phyloP scores from a whole-genome alignment of 805 yeast species.

The Candida khao-thaluensis region DNA sequence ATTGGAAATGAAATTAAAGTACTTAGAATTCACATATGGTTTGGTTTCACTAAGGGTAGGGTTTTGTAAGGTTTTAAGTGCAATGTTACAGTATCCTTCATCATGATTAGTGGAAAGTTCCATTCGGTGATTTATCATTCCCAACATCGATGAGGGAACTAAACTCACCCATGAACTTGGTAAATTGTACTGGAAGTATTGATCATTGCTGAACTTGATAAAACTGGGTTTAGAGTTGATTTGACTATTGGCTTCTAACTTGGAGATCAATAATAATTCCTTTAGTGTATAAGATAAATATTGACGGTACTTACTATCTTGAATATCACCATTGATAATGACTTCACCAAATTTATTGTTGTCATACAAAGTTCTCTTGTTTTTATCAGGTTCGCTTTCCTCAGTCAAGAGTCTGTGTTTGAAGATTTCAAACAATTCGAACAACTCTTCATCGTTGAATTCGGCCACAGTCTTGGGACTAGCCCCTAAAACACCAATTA shows the following conservation, averaged over 20 bases:
- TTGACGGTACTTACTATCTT: slow-evolving; percentile 17
- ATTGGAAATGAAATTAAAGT: slow-evolving; percentile 39
- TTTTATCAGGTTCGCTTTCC: neutral
- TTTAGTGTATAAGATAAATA: slow-evolving; percentile 23
- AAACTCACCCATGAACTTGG: slow-evolving; percentile 43
- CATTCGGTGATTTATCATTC: slow-evolving; percentile 21
- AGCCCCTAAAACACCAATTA: slow-evolving; percentile 36
- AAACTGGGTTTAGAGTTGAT: slow-evolving; percentile 25
- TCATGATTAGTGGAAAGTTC: slow-evolving; percentile 27
- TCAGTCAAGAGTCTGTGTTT: slow-evolving; percentile 26
- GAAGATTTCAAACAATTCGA: slow-evolving; percentile 32
- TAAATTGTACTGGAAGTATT: slow-evolving; percentile 28
- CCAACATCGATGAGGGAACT: slow-evolving; percentile 25
- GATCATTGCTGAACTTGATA: slow-evolving; percentile 19
- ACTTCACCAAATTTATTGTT: slow-evolving; percentile 21
- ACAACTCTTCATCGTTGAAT: slow-evolving; percentile 28
- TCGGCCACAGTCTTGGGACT: slow-evolving; percentile 25
- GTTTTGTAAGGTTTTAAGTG: slow-evolving; percentile 15
- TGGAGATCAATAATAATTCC: slow-evolving; percentile 23
- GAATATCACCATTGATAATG: neutral
- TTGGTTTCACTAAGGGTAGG: neutral
- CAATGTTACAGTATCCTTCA: slow-evolving; percentile 31
- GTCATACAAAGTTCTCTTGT: slow-evolving; percentile 1
- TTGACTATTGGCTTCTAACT: slow-evolving; percentile 21
- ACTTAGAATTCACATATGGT: slow-evolving; percentile 14